Evolutionary conservation across 2,329 filamentous ascomycete genomes (phyloP), one percentile per base, ranked within the genome.

Genomic region (Apiospora pterosperma): DNA sequence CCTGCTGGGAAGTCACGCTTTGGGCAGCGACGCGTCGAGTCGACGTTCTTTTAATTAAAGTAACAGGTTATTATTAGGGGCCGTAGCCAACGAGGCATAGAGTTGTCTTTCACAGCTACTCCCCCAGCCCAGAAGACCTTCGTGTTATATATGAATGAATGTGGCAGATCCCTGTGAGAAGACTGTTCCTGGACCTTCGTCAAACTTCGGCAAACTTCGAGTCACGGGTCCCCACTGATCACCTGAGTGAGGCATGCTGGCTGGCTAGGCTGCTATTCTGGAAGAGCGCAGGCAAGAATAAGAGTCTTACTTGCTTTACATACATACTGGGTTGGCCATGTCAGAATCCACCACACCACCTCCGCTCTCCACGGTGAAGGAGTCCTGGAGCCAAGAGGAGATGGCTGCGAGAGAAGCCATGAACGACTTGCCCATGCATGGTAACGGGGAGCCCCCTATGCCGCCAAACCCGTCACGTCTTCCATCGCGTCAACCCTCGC

Each of bases 1-100:
- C 59, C 19, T 63, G 38, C 65, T 52, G 14, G 28, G 28, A 42
- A 34, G 25, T 62, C 65, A 61, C 59, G 63, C 64, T 63, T 69
- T 69, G 70, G 69, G 68, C 69, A 71, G 67, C 70, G 68, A 72
- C 69, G 68, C 67, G 68, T 67, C 28, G 64, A 55, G 48, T 34
- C 48, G n/a, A n/a, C n/a, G n/a, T n/a, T 34, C 34, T 55, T 3
- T 55, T 28, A n/a, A 55, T 55, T 55, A 55, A 55, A 55, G 16
- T 34, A 28, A 5, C 48, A 34, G 19, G 48, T 34, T 42, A n/a
- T n/a, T n/a, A n/a, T n/a, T 55, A 34, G 28, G 59, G 59, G 39
- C 23, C 23, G 31, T 7, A 16, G 60, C 39, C 60, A 36, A 23
- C 19, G 28, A 41, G 21, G n/a, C 36, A 62, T 42, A 28, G 34